Evolutionary conservation across 2,329 filamentous ascomycete species (phyloP), one percentile per base, ranked within the genome.

Genomic region (Penicillium oxalicum): DNA sequence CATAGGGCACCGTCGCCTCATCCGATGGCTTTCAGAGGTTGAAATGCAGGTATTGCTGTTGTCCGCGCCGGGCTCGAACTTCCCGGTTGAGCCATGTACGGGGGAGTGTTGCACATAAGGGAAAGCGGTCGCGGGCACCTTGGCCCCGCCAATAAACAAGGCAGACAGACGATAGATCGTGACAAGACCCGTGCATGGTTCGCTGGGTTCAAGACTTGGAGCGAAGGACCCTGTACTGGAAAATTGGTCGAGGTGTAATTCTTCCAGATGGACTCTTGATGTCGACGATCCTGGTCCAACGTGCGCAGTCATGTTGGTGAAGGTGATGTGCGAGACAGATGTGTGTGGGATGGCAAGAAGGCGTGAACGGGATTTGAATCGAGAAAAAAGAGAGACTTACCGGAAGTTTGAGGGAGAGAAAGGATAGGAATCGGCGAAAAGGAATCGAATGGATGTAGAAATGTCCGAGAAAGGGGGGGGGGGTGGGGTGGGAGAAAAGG

Each of bases 71-170:
- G 39, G 12, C 47, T 47, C 53, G 47, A 47, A 44, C 35, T 44
- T 40, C 48, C 50, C 36, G 46, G 49, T 32, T 39, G 48, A 49
- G 35, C 11, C 40, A 45, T 56, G 47, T 54, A 52, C 43, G 42
- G 45, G 18, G 28, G 48, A 51, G 51, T 41, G 47, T 43, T 34
- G 33, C 51, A 50, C 55, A 48, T 47, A 49, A 7, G 29, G 46
- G 27, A 40, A 47, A 59, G 55, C 58, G 58, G 55, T 59, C 55
- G 58, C 58, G 58, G 57, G 47, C 51, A 48, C 44, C 8, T 32
- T 32, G 50, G 55, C 41, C 48, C 53, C 52, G 45, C 52, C 44
- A 46, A 49, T 54, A 58, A 59, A 60, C 55, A 59, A 51, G 48
- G 43, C 34, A 50, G 29, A 32, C 29, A 32, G 29, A 11, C 29